Conservation (phyloP, 139 green algal genomes). For the Chlamydomonas incerta region DNA sequence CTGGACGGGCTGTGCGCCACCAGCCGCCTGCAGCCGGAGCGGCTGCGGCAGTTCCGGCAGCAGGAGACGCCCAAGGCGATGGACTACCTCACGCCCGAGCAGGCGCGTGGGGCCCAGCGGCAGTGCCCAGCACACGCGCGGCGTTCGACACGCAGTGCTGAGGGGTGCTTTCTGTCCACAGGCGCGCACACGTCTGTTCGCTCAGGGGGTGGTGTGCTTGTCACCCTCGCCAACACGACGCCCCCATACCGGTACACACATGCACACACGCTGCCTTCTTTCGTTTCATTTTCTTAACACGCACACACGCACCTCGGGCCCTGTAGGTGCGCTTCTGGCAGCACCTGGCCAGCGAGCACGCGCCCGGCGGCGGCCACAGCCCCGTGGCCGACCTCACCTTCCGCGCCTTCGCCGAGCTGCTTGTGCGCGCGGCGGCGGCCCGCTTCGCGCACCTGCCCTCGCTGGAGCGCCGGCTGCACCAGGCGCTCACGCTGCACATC, state of each 20-base stretch:
- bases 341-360: conserved; percentile 16
- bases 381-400: conserved; percentile 62
- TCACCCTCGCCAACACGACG: too few relatives aligned
- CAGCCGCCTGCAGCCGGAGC: conserved; percentile 23
- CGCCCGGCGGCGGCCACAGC: conserved; percentile 29
- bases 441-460: conserved; percentile 53
- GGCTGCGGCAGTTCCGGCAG: conserved; percentile 21
- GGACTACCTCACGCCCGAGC: conserved; percentile 9
- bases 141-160: too few relatives aligned
- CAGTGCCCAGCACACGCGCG: too few relatives aligned
- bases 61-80: conserved; percentile 2
- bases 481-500: conserved; percentile 63
- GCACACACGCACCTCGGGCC: too few relatives aligned
- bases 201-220: too few relatives aligned
- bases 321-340: conserved; percentile 40
- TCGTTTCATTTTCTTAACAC: too few relatives aligned
- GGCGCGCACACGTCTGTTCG: too few relatives aligned
- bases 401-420: conserved; percentile 64
- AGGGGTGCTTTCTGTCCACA: too few relatives aligned
- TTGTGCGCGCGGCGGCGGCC: conserved; percentile 62
- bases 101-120: background rate
- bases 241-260: too few relatives aligned
- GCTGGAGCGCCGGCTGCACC: conserved; percentile 65
- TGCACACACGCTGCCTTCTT: too few relatives aligned
- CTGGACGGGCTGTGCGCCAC: conserved; percentile 36